Evolutionary conservation across 1,139 yeast genomes (phyloP), one percentile per base, ranked within the genome.

Genomic region (Lodderomyces metapsilosis): DNA sequence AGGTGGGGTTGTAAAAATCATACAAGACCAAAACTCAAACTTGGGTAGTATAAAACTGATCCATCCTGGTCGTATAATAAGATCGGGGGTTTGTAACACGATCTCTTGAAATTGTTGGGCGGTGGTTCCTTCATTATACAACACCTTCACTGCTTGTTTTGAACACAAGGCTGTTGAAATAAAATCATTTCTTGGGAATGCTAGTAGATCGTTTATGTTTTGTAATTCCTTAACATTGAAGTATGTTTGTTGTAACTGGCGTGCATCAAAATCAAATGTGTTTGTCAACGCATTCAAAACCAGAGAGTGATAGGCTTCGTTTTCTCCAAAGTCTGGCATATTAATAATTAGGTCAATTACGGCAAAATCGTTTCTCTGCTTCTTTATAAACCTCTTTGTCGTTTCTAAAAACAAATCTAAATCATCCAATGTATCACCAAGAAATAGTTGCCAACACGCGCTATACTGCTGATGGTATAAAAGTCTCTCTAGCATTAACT

Each of bases 371-470:
- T 36, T 39, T n/a, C 25, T 34, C 7, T 37, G 42, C 11, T 28
- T 33, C 4, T 12, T 3, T 18, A 45, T 17, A 36, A 23, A 20
- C 1, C 23, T 12, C n/a, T 36, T 17, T 4, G 41, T 37, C 13
- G 27, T 27, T 13, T 64, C 72, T 22, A 69, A 51, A 27, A 61
- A 54, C 5, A 66, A 74, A 44, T 71, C 76, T 15, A 71, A 49
- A 42, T 70, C 76, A 12, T 57, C 56, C 9, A 71, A 53, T 5
- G 72, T 58, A 13, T 62, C 52, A 17, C 59, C 59, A 11, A 58
- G 38, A 31, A 64, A 49, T 8, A 61, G 45, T 11, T 48, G 46
- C 75, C 76, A 71, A 38, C 68, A 59, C 9, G 49, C 49, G 4
- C 47, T 47, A 53, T 61, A 71, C 32, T 53, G 54, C 34, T 59